Base-by-base conservation (phyloP, 2,329 filamentous ascomycete species). In the Ceratocystis cubensis region DNA sequence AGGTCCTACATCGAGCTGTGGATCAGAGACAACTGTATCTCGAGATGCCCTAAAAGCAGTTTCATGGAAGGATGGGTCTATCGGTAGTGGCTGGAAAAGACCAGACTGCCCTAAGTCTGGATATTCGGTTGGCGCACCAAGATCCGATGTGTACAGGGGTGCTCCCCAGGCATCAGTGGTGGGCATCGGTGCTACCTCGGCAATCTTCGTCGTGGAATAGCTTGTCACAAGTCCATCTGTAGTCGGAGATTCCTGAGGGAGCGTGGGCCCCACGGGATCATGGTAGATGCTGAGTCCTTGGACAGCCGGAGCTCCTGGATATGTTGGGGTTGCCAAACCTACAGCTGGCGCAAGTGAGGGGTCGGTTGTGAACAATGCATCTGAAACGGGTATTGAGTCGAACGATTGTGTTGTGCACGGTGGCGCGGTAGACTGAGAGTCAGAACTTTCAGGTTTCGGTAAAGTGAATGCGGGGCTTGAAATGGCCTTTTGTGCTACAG, bases 131-230 rank as follows among this genome's bases (percentile, higher is more conserved):
- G 61, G 37, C 6, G 61, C 22, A 48, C 37, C 25, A 48, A 50
- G 20, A 2, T 46, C 61, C 8, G 61, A 48, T 22, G 41, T 50
- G 22, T 48, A 63, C 41, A 63, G 13, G n/a, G 61, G 61, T 1
- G 61, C 61, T n/a, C 44, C 61, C 61, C 61, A 63, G 17, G 61
- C 37, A 63, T 63, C 61, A 7, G 61, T 63, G 8, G 44, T 57
- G 15, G 53, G 53, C 22, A 33, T 13, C 15, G 33, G 30, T n/a
- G 33, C 30, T 41, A n/a, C 30, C 20, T 62, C 15, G 17, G 10
- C 33, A 4, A 45, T 22, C 1, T 33, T n/a, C 3, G 59, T 13
- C 10, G 41, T 10, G 33, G 59, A 20, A 33, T 30, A 33, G 28
- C 10, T 33, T 30, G 53, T 30, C 13, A 30, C 53, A 30, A 33